These are phyloP conservation scores for Eucalyptus tenuipes DNA, from an alignment of 345 rosid genomes.

Conservation along the genomic window DNA sequence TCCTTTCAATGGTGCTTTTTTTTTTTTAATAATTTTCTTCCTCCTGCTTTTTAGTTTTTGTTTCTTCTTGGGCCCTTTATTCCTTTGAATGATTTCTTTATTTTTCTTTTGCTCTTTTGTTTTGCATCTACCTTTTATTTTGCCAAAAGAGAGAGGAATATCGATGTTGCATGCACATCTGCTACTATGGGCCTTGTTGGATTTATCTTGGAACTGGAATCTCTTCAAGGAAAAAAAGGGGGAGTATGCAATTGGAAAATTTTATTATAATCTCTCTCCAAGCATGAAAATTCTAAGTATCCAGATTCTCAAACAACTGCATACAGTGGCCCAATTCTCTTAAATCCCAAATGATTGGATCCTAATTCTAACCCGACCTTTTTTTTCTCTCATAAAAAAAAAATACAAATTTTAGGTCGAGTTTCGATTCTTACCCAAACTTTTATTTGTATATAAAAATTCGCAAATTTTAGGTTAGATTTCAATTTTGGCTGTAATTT, in stretches of 20 bases:
- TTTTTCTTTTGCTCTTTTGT: neutral
- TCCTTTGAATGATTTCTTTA: neutral
- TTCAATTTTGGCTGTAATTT: too few species aligned
- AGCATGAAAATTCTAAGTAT: neutral
- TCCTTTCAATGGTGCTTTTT: neutral
- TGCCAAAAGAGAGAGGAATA: neutral
- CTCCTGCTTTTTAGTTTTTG: neutral
- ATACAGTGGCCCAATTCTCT: neutral
- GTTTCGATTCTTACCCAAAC: fast-evolving
- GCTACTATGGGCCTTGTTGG: neutral
- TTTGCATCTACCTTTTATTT: neutral
- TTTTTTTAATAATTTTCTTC: neutral
- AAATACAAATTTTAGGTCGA: fast-evolving
- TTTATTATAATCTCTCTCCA: neutral
- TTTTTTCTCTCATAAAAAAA: neutral
- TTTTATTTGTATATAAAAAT: too few species aligned
- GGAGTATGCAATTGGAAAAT: fast-evolving
- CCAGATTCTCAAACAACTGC: neutral
- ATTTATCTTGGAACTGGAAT: neutral
- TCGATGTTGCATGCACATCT: neutral
- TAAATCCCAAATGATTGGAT: neutral
- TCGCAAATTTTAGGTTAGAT: fast-evolving
- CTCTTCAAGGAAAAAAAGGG: neutral
- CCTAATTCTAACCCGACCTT: neutral
- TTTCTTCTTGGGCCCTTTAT: neutral